These are phyloP conservation scores for Gastrodia elata DNA, from an alignment of 106 monocot species.

Conservation along the genomic window DNA sequence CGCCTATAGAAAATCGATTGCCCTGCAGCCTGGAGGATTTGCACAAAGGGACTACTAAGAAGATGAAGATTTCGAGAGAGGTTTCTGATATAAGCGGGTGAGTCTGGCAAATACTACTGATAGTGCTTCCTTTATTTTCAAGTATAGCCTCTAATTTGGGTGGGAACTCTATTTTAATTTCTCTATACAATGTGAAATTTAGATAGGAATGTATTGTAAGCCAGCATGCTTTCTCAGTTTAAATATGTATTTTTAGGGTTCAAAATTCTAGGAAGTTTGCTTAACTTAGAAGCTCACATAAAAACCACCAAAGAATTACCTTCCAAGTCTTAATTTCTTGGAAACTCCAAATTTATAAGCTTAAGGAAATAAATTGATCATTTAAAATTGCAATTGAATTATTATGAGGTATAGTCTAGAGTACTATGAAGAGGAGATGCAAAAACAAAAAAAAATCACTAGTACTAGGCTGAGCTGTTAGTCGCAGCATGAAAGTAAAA, in stretches of 20 bases:
- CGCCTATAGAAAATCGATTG: slow-evolving; percentile 57
- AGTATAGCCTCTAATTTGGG: background rate
- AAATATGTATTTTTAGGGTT: background rate
- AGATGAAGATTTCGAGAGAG: slow-evolving; percentile 87
- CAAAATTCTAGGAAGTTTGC: background rate
- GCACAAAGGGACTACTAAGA: slow-evolving; percentile 73
- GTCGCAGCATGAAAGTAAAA: no score
- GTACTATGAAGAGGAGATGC: no score
- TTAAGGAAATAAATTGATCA: no score
- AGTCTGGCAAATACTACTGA: background rate
- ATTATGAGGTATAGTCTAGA: no score
- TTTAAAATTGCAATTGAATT: no score
- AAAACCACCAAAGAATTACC: no score
- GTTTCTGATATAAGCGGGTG: slow-evolving; percentile 59
- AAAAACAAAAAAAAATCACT: no score
- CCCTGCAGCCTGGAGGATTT: slow-evolving; percentile 64
- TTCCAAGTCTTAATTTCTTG: no score
- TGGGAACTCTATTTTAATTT: background rate
- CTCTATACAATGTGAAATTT: background rate
- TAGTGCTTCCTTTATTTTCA: background rate
- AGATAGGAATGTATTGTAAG: background rate
- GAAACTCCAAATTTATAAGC: no score
- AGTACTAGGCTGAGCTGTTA: no score
- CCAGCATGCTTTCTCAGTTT: background rate
- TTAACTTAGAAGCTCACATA: no score